Evolutionary conservation across 495 filamentous ascomycete genomes (phyloP), one percentile per base, ranked within the genome.

Genomic region (Aspergillus ellipticus): DNA sequence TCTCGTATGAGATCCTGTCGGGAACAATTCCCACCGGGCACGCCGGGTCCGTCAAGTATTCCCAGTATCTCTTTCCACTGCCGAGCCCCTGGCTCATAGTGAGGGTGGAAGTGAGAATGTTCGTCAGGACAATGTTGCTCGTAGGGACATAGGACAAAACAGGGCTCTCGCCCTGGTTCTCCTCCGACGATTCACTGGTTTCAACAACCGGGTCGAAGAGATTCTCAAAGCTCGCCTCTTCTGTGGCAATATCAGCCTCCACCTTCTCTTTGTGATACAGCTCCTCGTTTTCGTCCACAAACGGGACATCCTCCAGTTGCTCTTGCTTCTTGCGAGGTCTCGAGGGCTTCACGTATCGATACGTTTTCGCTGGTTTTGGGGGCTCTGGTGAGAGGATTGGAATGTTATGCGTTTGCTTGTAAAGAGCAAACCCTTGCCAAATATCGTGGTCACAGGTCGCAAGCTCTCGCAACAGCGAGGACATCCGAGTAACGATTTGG

Each of bases 351-450:
- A 17, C 26, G 16, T 5, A 35, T 42, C 16, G 6, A n/a, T 6
- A 17, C n/a, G 15, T 31, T 19, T 19, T 22, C 19, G 22, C 22
- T 16, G 7, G 22, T 24, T 29, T 42, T 28, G 46, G 22, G 6
- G 71, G 74, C 9, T 64, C 31, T 13, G 63, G 59, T 9, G 61
- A 56, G 16, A 73, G 51, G 31, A 76, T 71, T 1, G 86, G 83
- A 55, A 93, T 79, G 26, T 80, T 77, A 80, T 89, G 90, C 7
- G 90, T 89, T 69, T 96, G 88, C 49, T 89, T 75, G 13, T 92
- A 68, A 20, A 98, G 71, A 7, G 79, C 78, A 19, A 96, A 75
- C 3, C 94, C 75, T 62, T 89, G 82, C 55, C 89, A 82, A 62
- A 74, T 80, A 61, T 89, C 84, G 26, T 80, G 76, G 35, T 80